Evolutionary conservation across 495 filamentous ascomycete genomes (phyloP).

Genomic region (Cercophora samala): DNA sequence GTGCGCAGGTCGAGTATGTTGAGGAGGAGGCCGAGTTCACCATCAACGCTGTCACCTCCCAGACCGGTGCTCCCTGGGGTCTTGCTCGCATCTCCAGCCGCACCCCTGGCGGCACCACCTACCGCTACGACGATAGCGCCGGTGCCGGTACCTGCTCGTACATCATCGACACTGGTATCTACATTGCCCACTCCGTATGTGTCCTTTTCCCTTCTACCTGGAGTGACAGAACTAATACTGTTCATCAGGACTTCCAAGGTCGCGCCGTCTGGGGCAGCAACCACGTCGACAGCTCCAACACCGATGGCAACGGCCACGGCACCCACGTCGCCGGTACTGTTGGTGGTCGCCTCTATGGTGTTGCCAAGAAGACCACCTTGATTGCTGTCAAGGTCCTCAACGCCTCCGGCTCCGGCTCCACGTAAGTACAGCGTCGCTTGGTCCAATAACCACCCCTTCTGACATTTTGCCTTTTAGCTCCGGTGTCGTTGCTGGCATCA

Average conservation of each 20-base stretch:
- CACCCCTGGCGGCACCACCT: conserved; percentile 47
- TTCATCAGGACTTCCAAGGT: conserved; percentile 35
- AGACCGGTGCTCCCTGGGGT: conserved; percentile 58
- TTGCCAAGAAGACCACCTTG: conserved; percentile 47
- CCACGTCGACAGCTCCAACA: conserved; percentile 41
- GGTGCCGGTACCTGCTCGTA: conserved; percentile 58
- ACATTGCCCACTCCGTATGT: conserved; percentile 41
- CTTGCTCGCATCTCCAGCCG: conserved; percentile 57
- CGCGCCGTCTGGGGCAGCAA: conserved; percentile 45
- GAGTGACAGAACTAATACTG: not conserved
- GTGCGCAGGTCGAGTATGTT: conserved; percentile 48
- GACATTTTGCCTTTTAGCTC: conserved; percentile 14
- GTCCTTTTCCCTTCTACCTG: no score
- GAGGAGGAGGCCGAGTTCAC: conserved; percentile 50
- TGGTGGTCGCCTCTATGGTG: conserved; percentile 47
- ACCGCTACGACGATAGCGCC: conserved; percentile 58
- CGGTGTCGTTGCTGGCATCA: conserved; percentile 49
- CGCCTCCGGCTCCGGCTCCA: conserved; percentile 46
- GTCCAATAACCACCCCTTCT: not conserved
- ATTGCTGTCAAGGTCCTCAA: conserved; percentile 53
- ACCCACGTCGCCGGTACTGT: conserved; percentile 52
- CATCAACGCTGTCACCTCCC: conserved; percentile 47
- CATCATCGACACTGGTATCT: conserved; percentile 60
- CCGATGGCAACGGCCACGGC: conserved; percentile 51
- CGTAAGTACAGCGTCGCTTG: not conserved